Base-by-base conservation (phyloP, 371 early-diverging fungal genomes). In the Rhizopus microsporus region DNA sequence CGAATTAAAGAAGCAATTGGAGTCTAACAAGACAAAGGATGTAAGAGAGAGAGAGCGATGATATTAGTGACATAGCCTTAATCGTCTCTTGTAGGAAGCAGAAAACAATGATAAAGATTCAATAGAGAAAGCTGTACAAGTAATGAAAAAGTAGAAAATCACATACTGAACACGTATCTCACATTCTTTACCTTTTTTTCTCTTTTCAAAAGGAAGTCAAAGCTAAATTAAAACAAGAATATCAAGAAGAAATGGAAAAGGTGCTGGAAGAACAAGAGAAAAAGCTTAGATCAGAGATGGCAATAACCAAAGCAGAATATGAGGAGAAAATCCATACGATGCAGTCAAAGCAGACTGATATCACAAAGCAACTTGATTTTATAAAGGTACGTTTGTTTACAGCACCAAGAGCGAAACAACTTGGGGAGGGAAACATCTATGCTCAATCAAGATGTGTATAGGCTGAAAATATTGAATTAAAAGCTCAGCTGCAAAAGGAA, bases 391-490 rank as follows among this genome's bases (percentile, higher is more conserved):
- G 8, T 43, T 15, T 10, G 16, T 13, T 43, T 32, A 6, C 45
- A 60, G 43, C 46, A 57, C 2, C 47, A 63, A 48, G 54, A 53
- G 2, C 9, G 10, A 29, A n/a, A 44, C 7, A 33, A 47, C 9
- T n/a, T 13, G 54, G 54, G 55, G 57, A 57, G 33, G 2, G 17
- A n/a, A 5, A 39, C 23, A n/a, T n/a, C 17, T 44, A 7, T 7
- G 15, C n/a, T 8, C 15, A 16, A 47, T 15, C 12, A 4, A 30
- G 39, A 42, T 43, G 7, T 54, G 12, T 35, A 17, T 51, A 65
- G 67, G 42, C 7, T 16, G 47, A 59, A 50, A 51, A 56, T 39
- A 50, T 56, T 29, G 50, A 60, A 15, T 38, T 42, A 7, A 43
- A 35, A 16, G 30, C 48, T 7, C 42, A 42, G 16, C 32, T 54